Evolutionary conservation across 768 basidiomycete genomes (phyloP).

Genomic region (Lepiota brunneoincarnata): DNA sequence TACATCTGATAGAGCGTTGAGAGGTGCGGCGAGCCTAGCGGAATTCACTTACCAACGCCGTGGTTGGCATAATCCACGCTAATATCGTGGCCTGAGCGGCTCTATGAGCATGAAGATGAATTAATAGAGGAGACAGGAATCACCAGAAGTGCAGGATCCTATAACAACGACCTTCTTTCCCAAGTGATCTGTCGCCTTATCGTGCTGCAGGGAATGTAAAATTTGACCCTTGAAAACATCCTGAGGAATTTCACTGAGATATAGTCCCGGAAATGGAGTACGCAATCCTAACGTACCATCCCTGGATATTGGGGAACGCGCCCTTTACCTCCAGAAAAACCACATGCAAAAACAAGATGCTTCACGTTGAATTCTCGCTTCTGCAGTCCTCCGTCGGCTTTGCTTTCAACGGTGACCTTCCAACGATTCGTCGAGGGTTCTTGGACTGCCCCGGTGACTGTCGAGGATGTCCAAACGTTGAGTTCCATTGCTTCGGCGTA

Average conservation of each 20-base stretch:
- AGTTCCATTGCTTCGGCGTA: constrained; percentile 38
- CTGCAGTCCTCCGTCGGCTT: constrained; percentile 26
- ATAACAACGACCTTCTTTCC: constrained; percentile 75
- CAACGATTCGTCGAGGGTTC: constrained; percentile 33
- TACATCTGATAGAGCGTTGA: constrained; percentile 35
- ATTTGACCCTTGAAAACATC: constrained; percentile 61
- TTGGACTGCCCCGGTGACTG: constrained; percentile 31
- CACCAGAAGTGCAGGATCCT: constrained; percentile 61
- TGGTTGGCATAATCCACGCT: constrained; percentile 38
- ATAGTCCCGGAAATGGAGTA: neutral
- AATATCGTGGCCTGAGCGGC: constrained; percentile 39
- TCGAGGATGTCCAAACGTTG: constrained; percentile 48
- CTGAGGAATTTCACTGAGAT: constrained; percentile 21
- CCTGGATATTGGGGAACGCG: constrained; percentile 45
- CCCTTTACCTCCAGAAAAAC: constrained; percentile 45
- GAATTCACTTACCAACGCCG: constrained; percentile 33
- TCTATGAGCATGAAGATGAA: neutral
- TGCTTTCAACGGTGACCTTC: constrained; percentile 40
- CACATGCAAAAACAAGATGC: constrained; percentile 52
- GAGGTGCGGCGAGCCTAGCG: no score
- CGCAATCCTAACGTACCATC: constrained; percentile 27
- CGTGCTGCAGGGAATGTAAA: constrained; percentile 57
- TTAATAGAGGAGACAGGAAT: neutral
- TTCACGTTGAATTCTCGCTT: constrained; percentile 40
- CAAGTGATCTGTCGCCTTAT: constrained; percentile 48